Base-by-base conservation (phyloP, 345 rosid genomes). In the Salix udensis region DNA sequence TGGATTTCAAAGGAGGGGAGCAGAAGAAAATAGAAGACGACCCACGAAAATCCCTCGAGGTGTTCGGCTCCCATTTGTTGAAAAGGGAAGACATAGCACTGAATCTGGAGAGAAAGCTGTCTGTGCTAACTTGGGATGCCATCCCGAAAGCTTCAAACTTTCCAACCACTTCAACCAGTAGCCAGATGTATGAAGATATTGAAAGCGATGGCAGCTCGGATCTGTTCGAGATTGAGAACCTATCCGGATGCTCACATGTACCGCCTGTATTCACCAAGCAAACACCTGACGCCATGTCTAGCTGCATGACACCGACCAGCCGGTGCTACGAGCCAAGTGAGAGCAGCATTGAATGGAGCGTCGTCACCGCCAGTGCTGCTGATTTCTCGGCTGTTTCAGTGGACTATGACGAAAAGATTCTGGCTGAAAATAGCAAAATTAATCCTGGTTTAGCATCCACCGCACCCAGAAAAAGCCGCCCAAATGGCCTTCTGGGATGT, bases 121-220 rank as follows among this genome's bases (percentile, higher is more conserved):
- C 91, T 12, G 85, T 91, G 81, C 84, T 88, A n/a, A 87, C 86
- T 48, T 91, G 96, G 91, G 93, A 91, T 50, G 93, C 96, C 23
- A 86, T 91, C 62, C 96, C 93, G 1, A 87, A 82, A 53, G 44
- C 81, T n/a, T 74, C 76, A 28, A 84, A 64, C 30, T 21, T 79
- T 31, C 79, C 81, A 16, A 48, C 76, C 11, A 48, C 76, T 34
- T 70, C 83, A 7, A 42, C 42, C 15, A 70, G 79, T 64, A 42
- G 74, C 28, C 83, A 75, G 39, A 67, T 72, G 55, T 73, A 42
- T 0, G 95, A 91, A 1, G 93, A 89, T n/a, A 65, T 72, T 2
- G 85, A 70, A 67, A 91, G 91, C 34, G 91, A 89, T 78, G 89
- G 82, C 0, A 91, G 96, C 72, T 89, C 96, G 2, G 96, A 91